Conservation (phyloP, 2,329 filamentous ascomycete genomes). For the Neofusicoccum kwambonambiense region DNA sequence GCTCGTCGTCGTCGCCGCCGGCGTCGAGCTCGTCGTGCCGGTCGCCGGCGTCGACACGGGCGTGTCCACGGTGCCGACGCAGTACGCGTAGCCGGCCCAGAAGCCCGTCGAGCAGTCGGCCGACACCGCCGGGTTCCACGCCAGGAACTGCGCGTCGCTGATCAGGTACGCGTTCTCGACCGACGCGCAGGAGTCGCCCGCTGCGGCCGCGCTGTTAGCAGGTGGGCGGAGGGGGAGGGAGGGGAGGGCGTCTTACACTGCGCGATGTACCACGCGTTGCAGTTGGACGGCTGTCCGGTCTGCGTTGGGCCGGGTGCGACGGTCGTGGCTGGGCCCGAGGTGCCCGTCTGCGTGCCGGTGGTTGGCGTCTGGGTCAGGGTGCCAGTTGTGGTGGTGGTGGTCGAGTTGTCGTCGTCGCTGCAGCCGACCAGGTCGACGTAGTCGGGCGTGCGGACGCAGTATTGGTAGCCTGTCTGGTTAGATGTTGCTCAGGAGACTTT, state of each 20-base stretch:
- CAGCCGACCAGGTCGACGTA: background rate
- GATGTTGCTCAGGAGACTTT: background rate
- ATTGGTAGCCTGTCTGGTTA: background rate
- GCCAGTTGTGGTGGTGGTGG: too few species aligned
- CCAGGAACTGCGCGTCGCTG: background rate
- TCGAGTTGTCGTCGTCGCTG: too few species aligned
- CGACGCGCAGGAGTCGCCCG: background rate
- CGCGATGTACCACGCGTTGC: slow-evolving; percentile 16
- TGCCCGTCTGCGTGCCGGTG: background rate
- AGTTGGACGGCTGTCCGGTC: background rate
- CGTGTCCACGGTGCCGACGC: background rate
- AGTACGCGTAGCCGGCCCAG: background rate
- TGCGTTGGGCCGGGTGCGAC: background rate
- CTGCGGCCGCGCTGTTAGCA: too few species aligned
- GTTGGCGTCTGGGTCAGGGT: background rate
- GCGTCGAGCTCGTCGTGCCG: background rate
- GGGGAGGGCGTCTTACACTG: too few species aligned
- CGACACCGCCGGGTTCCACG: background rate
- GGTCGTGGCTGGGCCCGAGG: background rate
- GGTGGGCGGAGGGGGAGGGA: too few species aligned
- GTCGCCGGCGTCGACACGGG: background rate
- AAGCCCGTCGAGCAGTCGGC: background rate
- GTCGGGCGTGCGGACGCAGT: background rate
- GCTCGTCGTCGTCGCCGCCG: background rate
- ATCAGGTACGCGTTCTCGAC: background rate